Conservation (phyloP, 345 rosid genomes). For the Acer negundo region DNA sequence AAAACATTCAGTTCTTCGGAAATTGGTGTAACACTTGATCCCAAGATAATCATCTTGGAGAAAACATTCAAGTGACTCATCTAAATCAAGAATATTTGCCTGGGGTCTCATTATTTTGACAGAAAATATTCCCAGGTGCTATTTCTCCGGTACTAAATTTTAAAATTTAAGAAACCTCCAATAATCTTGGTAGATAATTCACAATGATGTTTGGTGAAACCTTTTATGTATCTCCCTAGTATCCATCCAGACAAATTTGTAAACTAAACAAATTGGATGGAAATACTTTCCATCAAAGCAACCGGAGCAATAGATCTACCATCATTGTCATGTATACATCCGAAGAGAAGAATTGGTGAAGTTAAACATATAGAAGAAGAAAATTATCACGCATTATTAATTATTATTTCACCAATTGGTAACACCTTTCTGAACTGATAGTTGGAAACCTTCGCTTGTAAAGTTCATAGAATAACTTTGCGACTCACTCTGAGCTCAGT, state of each 20-base stretch:
- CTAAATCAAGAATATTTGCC: constrained; percentile 7
- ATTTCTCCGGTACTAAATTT: neutral
- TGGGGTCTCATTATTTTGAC: neutral
- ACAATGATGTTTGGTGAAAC: neutral
- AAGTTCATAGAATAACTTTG: neutral
- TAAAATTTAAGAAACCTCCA: no score
- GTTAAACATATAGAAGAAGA: neutral
- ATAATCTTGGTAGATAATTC: neutral
- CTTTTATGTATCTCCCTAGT: neutral
- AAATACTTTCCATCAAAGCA: neutral
- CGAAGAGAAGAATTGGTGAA: neutral
- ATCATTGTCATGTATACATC: neutral
- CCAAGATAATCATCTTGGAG: neutral
- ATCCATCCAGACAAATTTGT: neutral
- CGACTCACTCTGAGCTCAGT: neutral
- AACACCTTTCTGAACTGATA: neutral
- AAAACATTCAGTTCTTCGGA: neutral
- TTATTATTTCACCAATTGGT: neutral
- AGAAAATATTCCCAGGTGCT: neutral
- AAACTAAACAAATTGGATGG: neutral
- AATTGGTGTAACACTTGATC: neutral
- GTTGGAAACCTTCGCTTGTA: neutral
- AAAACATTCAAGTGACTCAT: neutral
- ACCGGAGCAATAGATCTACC: neutral
- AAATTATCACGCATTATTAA: neutral